Percentiles rank a stretch among this genome's conserved stretches.
Evolutionary conservation across 75 land plant species (phyloP).

Genomic region (Cryptomeria japonica): DNA sequence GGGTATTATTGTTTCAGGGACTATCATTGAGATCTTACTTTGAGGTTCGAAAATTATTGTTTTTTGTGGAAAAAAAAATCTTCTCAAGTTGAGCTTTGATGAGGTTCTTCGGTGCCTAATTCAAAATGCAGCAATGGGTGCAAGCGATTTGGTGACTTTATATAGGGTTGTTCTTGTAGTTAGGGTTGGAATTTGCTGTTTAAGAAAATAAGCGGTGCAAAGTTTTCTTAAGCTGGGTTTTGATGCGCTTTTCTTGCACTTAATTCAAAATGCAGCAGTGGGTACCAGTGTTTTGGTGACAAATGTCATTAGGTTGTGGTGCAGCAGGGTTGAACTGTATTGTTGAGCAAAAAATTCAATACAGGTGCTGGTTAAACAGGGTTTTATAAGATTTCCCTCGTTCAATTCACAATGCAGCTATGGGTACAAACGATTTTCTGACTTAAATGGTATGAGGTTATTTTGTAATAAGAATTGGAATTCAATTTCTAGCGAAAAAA

Average conservation of each 20-base stretch:
- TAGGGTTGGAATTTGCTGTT: not conserved
- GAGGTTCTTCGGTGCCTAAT: not conserved
- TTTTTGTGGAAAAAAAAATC: too few relatives aligned
- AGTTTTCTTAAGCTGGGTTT: not conserved
- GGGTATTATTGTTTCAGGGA: not conserved
- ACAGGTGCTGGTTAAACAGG: not conserved
- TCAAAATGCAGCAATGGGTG: not conserved
- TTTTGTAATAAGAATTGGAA: not conserved
- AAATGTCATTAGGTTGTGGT: not conserved
- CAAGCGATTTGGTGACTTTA: not conserved
- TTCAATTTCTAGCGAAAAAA: not conserved
- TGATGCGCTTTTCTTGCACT: not conserved
- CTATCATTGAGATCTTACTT: not conserved
- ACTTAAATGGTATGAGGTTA: not conserved
- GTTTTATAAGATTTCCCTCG: not conserved
- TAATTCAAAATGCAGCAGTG: not conserved
- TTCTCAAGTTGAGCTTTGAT: not conserved
- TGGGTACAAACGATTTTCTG: not conserved
- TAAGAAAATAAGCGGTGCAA: not conserved
- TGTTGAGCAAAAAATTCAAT: not conserved
- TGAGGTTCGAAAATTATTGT: too few relatives aligned
- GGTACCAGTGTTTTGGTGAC: not conserved
- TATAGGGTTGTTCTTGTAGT: not conserved
- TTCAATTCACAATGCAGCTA: not conserved
- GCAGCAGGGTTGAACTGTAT: not conserved